A percentile compares a stretch with the other conserved stretches of the same genome.
Evolutionary conservation across 2,329 filamentous ascomycete species (phyloP).

Genomic region (Chaetomium globosum): DNA sequence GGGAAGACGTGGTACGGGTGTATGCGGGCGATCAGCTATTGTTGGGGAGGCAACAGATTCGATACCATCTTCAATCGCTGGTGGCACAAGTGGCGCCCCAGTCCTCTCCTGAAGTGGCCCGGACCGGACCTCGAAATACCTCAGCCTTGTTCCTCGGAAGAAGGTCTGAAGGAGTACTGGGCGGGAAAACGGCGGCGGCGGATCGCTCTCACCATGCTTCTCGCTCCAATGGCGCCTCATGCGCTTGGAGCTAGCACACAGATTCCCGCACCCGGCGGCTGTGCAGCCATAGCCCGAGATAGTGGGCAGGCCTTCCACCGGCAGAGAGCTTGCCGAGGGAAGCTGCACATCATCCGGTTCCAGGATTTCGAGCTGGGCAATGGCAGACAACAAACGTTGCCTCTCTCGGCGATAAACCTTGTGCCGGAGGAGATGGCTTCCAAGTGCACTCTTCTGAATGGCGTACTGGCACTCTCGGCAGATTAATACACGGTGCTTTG

Average conservation of each 20-base stretch:
- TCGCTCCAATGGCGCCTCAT: not conserved
- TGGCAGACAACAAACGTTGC: not conserved
- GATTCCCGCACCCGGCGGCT: not conserved
- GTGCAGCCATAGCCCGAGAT: not conserved
- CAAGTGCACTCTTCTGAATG: not conserved
- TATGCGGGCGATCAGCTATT: not conserved
- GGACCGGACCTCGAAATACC: not conserved
- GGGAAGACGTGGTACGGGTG: not conserved
- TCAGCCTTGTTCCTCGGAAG: not conserved
- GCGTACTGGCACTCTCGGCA: constrained; percentile 2
- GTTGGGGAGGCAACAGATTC: not conserved
- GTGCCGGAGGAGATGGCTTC: not conserved
- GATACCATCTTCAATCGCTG: not conserved
- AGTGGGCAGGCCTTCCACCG: not conserved
- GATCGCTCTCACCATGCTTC: not conserved
- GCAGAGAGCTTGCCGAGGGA: not conserved
- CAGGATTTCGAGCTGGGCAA: not conserved
- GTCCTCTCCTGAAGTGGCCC: not conserved
- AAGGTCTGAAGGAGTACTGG: not conserved
- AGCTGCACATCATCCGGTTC: not conserved
- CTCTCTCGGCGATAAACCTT: not conserved
- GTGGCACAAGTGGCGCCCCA: not conserved
- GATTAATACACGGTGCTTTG: not conserved
- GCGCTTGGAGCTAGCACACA: constrained; percentile 3
- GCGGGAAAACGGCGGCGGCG: not conserved